Evolutionary conservation across 208 protist genomes (phyloP).

Genomic region (Trypanosomatidae sp.): DNA sequence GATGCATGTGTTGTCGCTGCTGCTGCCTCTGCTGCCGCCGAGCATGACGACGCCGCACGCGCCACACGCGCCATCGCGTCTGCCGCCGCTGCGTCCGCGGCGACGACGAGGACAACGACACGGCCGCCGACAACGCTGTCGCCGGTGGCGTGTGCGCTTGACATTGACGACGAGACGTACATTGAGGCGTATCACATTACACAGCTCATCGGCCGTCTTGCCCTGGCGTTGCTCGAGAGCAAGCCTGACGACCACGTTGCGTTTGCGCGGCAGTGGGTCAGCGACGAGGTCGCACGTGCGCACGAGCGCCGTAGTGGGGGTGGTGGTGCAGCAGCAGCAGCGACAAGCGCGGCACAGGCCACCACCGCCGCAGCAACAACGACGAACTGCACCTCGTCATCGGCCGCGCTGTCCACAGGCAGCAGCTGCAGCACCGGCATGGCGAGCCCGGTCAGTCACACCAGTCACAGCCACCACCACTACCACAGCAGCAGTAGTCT

Average conservation of each 20-base stretch:
- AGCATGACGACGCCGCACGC: no score
- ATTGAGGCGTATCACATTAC: slow-evolving; percentile 29
- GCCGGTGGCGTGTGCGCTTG: no score
- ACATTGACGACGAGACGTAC: slow-evolving; percentile 43
- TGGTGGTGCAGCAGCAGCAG: no score
- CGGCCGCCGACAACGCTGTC: no score
- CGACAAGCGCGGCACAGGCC: background rate
- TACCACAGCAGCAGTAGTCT: no score
- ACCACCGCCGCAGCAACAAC: slow-evolving; percentile 8
- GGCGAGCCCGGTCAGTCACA: background rate
- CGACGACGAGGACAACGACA: no score
- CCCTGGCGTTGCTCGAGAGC: slow-evolving; percentile 23
- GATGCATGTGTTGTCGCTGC: no score
- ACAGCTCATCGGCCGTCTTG: slow-evolving; percentile 26
- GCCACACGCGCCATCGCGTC: no score
- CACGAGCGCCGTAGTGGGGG: no score
- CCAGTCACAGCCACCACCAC: background rate
- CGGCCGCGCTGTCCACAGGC: background rate
- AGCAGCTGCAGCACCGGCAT: background rate
- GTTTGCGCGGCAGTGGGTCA: slow-evolving; percentile 54
- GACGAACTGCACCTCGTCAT: slow-evolving; percentile 4
- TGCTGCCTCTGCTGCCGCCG: no score
- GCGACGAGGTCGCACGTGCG: no score
- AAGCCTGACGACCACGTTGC: slow-evolving; percentile 46
- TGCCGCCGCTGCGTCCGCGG: no score